phyloP scores from a whole-genome alignment of 768 basidiomycete genomes.

The Mycena capillaripes region DNA sequence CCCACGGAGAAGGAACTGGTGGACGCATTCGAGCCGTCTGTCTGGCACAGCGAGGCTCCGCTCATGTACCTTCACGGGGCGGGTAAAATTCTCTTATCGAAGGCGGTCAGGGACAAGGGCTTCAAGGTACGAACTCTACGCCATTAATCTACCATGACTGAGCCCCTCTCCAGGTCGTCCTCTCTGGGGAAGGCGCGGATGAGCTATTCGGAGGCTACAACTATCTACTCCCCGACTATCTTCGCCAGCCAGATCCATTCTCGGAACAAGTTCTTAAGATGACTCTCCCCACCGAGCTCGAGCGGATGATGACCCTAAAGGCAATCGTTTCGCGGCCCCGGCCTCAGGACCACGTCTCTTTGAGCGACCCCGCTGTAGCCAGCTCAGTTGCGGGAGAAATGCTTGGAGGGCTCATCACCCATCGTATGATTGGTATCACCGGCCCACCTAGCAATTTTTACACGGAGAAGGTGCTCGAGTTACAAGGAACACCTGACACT shows the following conservation, averaged over 20 bases:
- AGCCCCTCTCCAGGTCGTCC: background rate
- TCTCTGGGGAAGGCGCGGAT: background rate
- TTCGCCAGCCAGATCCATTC: background rate
- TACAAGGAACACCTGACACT: background rate
- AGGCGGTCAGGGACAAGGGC: conserved; percentile 11
- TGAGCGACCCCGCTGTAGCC: background rate
- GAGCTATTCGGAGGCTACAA: conserved; percentile 7
- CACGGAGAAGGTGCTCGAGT: background rate
- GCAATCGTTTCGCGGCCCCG: background rate
- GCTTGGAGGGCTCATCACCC: conserved; percentile 3
- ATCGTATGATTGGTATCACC: background rate
- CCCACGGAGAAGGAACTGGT: conserved; percentile 13
- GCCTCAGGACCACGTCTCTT: conserved; percentile 5
- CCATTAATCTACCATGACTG: too few relatives aligned
- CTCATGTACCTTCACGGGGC: conserved; percentile 13
- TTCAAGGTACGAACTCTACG: background rate
- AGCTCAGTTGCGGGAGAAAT: background rate
- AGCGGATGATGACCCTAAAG: conserved; percentile 1
- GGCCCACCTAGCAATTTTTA: background rate
- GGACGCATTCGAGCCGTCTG: conserved; percentile 4
- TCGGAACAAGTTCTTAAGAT: background rate
- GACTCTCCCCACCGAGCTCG: background rate
- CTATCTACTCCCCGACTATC: conserved; percentile 9
- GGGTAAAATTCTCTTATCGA: conserved; percentile 15
- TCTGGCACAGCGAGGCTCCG: conserved; percentile 21